Percentiles rank a stretch among this genome's conserved stretches.
These are phyloP conservation scores for Singerocomus inundabilis DNA, from an alignment of 1,284 basidiomycete genomes.

Conservation along the genomic window DNA sequence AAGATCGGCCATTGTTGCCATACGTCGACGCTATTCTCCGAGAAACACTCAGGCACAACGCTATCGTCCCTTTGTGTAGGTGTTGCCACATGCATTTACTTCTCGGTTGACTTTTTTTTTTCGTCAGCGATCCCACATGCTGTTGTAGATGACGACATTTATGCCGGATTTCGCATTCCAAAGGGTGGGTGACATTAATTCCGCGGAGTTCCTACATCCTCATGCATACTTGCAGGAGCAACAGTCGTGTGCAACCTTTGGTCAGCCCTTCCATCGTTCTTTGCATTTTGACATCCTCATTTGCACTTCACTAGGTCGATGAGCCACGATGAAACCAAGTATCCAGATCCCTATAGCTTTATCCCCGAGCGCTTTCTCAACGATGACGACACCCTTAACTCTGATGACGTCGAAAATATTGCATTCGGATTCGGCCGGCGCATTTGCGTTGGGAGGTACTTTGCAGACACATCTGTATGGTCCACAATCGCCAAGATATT, in stretches of 20 bases:
- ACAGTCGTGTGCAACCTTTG: conserved; percentile 22
- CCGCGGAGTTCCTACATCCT: neutral
- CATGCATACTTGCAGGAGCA: conserved; percentile 11
- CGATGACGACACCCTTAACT: conserved; percentile 14
- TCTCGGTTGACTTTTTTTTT: neutral
- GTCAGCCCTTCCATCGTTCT: conserved; percentile 4
- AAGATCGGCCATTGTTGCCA: conserved; percentile 13
- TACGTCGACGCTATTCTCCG: conserved; percentile 18
- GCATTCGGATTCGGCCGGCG: conserved; percentile 27
- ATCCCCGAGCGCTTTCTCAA: conserved; percentile 27
- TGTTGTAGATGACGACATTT: conserved; percentile 23
- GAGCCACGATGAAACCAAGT: conserved; percentile 21
- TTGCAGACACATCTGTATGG: neutral
- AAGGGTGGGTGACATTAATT: conserved; percentile 13
- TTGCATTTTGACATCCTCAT: neutral
- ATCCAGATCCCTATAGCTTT: conserved; percentile 15
- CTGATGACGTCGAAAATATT: conserved; percentile 6
- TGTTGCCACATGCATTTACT: neutral
- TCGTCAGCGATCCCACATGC: conserved; percentile 23
- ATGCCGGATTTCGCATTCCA: conserved; percentile 23
- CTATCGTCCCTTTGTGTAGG: conserved; percentile 13
- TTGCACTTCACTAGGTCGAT: conserved; percentile 30
- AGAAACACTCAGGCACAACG: conserved; percentile 10
- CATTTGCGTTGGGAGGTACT: neutral
- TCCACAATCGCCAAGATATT: conserved; percentile 6